Conservation (phyloP, 345 rosid genomes). For the Corymbia maculata region DNA sequence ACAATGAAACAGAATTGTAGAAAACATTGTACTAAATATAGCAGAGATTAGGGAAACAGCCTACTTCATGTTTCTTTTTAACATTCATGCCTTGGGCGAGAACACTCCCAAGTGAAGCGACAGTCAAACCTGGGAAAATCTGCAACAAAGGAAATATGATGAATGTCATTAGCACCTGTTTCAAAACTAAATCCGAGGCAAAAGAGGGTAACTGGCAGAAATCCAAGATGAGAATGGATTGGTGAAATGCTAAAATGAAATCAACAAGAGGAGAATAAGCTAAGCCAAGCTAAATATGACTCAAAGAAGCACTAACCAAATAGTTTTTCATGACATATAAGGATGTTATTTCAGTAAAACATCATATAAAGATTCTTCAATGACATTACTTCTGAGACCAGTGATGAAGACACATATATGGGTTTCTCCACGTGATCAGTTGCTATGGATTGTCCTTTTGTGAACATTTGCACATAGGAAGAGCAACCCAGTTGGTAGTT, state of each 20-base stretch:
- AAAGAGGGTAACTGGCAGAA: neutral
- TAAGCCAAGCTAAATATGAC: neutral
- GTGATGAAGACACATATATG: neutral
- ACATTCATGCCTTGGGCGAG: slow-evolving; percentile 86
- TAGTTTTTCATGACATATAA: neutral
- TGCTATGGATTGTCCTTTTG: neutral
- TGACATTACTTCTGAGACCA: neutral
- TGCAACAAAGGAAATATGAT: slow-evolving; percentile 11
- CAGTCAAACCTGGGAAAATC: slow-evolving; percentile 39
- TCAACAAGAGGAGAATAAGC: neutral
- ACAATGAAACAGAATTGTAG: neutral
- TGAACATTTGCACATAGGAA: neutral
- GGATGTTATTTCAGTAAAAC: neutral
- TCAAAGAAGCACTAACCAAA: neutral
- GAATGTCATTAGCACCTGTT: neutral
- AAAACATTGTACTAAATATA: neutral
- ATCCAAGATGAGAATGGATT: neutral
- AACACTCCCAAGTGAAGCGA: slow-evolving; percentile 44
- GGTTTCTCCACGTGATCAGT: neutral
- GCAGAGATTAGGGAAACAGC: neutral
- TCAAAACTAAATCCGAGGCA: neutral
- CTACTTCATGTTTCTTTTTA: slow-evolving; percentile 89
- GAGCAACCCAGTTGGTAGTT: neutral
- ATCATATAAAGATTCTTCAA: neutral
- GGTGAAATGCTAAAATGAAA: neutral